Base-by-base conservation (phyloP, 441 rosid genomes). In the Melastoma candidum region DNA sequence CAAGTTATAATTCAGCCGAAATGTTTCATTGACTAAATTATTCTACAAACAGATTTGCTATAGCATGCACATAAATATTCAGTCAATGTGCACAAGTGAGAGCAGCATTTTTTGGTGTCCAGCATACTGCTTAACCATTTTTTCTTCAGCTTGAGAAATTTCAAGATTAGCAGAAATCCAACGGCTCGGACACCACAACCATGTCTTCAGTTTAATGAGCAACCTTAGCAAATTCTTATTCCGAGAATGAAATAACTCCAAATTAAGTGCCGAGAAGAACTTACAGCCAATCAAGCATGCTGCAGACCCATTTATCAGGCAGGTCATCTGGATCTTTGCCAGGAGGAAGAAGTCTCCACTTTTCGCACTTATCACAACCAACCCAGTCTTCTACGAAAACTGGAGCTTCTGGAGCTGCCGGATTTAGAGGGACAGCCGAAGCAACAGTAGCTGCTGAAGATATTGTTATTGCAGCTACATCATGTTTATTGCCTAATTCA, bases 271-370 rank as follows among this genome's bases (percentile, higher is more conserved):
- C 36, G 56, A 54, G 58, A 49, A 65, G 57, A 61, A 84, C 99
- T 93, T 79, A 93, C 99, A 93, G 90, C 99, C 99, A 93, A 56
- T 82, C 54, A 63, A 86, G 96, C 97, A 89, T 93, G 76, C 82
- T 68, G 72, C 97, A 93, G 57, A 84, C 56, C 99, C 99, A 93
- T 74, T 86, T 93, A 66, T 93, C 90, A 12, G 99, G 90, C 66
- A 93, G 78, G 62, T 74, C 75, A 24, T 75, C 51, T 13, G 84
- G 84, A 68, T 72, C 58, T 61, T 68, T 80, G 51, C 83, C 86
- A 73, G 67, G 58, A 48, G 97, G 99, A 67, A 93, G 88, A 71
- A 93, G 97, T 56, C 99, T 81, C 99, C 97, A 93, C 59, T 66
- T 80, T 72, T 70, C 79, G 69, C 99, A 93, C 68, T 84, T 79